These are phyloP conservation scores for Zygotorulaspora mrakii DNA, from an alignment of 1,139 yeast species.

Conservation along the genomic window DNA sequence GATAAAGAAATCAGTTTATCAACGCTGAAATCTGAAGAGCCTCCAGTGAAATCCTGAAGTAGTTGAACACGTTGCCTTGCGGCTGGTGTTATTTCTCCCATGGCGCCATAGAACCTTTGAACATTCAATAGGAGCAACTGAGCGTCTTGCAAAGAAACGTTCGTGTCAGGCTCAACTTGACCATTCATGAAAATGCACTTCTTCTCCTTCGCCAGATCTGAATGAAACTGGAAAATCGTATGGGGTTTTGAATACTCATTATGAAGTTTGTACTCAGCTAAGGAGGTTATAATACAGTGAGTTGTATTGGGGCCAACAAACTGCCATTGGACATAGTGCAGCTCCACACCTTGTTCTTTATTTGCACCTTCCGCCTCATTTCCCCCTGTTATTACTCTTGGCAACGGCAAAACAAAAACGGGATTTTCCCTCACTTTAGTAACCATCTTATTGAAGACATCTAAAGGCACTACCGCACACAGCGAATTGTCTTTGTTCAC, in stretches of 20 bases:
- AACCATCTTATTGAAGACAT: slow-evolving; percentile 57
- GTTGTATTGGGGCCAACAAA: slow-evolving; percentile 81
- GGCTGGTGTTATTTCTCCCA: slow-evolving; percentile 43
- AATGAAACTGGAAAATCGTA: slow-evolving; percentile 84
- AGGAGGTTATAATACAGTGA: slow-evolving; percentile 86
- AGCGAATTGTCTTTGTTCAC: slow-evolving; percentile 55
- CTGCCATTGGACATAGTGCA: slow-evolving; percentile 93
- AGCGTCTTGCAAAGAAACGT: slow-evolving; percentile 61
- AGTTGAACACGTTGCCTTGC: slow-evolving; percentile 52
- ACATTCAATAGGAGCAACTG: slow-evolving; percentile 73
- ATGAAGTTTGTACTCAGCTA: slow-evolving; percentile 89
- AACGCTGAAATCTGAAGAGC: slow-evolving; percentile 59
- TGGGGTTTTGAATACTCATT: slow-evolving; percentile 93
- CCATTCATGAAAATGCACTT: slow-evolving; percentile 85
- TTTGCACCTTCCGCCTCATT: slow-evolving; percentile 8
- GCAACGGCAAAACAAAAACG: slow-evolving; percentile 67
- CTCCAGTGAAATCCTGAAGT: slow-evolving; percentile 64
- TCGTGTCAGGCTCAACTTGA: slow-evolving; percentile 65
- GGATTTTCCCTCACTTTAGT: slow-evolving; percentile 72
- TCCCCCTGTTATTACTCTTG: slow-evolving; percentile 41
- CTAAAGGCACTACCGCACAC: slow-evolving; percentile 58
- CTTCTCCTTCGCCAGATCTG: slow-evolving; percentile 62
- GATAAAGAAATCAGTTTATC: slow-evolving; percentile 68
- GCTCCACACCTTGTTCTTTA: slow-evolving; percentile 52
- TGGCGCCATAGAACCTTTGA: slow-evolving; percentile 84